phyloP scores from a whole-genome alignment of 176 grass and related monocot genomes.

The barley (Hordeum vulgare) region MorexV3_pseudomolecules_assembly NC_058521.1:38750276-38750775 shows the following conservation, averaged over 20 bases:
- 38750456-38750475: neutral
- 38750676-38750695: neutral
- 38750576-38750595: neutral
- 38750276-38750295: neutral
- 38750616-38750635: neutral
- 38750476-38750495: neutral
- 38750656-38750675: neutral
- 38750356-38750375: neutral
- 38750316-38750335: neutral
- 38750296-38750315: neutral
- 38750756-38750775: neutral
- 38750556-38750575: neutral
- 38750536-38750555: neutral
- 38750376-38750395: neutral
- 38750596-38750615: neutral
- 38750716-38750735: neutral
- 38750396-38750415: neutral
- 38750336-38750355: neutral
- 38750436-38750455: neutral
- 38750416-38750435: neutral
- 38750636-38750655: neutral
- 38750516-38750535: neutral
- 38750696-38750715: neutral
- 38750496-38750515: neutral
- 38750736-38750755: neutral